Percentiles rank a stretch among this genome's conserved stretches.
Evolutionary conservation across 345 rosid species (phyloP).

Genomic region (Toxicodendron radicans): DNA sequence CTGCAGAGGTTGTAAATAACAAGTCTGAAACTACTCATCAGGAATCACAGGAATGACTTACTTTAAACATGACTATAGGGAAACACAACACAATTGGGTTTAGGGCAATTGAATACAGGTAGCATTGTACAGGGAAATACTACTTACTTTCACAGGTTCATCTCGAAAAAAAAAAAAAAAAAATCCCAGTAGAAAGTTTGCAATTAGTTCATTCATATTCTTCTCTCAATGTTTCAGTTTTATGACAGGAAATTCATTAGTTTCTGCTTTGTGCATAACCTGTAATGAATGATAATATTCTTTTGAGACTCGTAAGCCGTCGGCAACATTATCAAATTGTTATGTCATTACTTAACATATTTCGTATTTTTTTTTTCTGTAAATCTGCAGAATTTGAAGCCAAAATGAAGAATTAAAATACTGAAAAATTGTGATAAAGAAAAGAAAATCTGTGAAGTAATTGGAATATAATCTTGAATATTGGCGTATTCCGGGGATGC

Average conservation of each 20-base stretch:
- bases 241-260: not conserved
- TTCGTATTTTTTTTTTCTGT: too few species aligned
- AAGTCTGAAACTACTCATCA: constrained; percentile 6
- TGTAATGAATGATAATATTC: too few species aligned
- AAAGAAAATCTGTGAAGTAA: not conserved
- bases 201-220: constrained; percentile 7
- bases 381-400: not conserved
- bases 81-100: not conserved
- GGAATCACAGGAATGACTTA: not conserved
- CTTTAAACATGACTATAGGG: constrained; percentile 6
- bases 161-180: too few species aligned
- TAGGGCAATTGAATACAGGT: constrained; percentile 12
- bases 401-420: not conserved
- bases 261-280: not conserved
- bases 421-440: too few species aligned
- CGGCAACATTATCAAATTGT: too few species aligned
- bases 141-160: not conserved
- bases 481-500: not conserved
- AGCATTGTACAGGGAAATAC: constrained; percentile 12
- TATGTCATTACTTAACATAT: too few species aligned
- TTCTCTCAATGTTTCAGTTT: not conserved
- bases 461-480: not conserved
- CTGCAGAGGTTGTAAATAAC: constrained; percentile 32
- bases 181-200: not conserved
- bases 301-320: too few species aligned